Conservation (phyloP, 2,329 filamentous ascomycete genomes). For the Trichoderma guizhouense region DNA sequence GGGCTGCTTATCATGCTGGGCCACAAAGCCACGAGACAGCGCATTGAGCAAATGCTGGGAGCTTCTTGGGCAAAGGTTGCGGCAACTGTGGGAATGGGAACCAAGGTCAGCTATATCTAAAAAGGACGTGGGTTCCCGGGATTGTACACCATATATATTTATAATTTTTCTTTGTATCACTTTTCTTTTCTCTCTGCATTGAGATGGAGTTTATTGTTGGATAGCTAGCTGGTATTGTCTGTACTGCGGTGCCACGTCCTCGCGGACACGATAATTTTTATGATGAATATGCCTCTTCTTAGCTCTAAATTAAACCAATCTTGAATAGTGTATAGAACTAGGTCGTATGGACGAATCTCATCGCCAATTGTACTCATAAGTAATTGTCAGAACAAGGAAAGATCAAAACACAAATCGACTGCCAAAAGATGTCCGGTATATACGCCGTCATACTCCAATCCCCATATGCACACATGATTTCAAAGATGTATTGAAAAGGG, state of each 20-base stretch:
- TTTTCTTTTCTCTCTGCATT: constrained; percentile 23
- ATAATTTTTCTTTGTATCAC: constrained; percentile 13
- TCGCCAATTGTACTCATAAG: background rate
- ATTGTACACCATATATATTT: constrained; percentile 8
- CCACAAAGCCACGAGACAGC: constrained; percentile 69
- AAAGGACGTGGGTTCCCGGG: background rate
- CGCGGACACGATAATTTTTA: constrained; percentile 18
- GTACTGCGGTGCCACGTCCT: constrained; percentile 7
- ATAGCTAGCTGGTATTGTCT: constrained; percentile 15
- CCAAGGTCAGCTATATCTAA: constrained; percentile 95
- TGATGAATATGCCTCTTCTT: constrained; percentile 15
- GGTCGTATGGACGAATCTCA: background rate
- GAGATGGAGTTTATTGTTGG: constrained; percentile 27
- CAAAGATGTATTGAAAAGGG: constrained; percentile 12
- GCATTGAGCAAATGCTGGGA: constrained; percentile 65
- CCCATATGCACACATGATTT: background rate
- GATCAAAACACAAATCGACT: background rate
- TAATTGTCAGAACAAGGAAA: background rate
- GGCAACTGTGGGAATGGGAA: constrained; percentile 88
- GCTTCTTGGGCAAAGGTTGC: constrained; percentile 77
- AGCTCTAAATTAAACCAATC: background rate
- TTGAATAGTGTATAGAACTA: background rate
- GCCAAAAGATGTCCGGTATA: background rate
- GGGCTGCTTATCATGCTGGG: constrained; percentile 75
- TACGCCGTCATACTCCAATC: constrained; percentile 17